phyloP scores from a whole-genome alignment of 2,329 filamentous ascomycete genomes.

The Sphaerulina populicola region DNA sequence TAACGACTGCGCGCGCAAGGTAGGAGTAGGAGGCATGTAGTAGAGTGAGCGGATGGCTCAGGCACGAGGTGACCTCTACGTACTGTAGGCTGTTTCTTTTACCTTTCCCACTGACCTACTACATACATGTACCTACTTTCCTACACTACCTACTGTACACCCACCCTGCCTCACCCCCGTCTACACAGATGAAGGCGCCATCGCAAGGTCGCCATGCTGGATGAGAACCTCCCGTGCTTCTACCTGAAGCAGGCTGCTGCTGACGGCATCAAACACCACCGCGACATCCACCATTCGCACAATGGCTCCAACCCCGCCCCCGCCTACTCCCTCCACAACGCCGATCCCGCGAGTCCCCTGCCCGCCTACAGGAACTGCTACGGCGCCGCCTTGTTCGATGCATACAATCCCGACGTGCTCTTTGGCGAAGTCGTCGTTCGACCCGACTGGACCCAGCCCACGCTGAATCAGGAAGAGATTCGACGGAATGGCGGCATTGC shows the following conservation, averaged over 20 bases:
- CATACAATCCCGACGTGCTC: slow-evolving; percentile 68
- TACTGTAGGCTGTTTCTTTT: no score
- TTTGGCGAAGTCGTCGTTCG: slow-evolving; percentile 79
- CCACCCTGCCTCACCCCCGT: no score
- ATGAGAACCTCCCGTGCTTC: slow-evolving; percentile 64
- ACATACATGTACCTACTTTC: no score
- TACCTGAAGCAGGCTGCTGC: slow-evolving; percentile 49
- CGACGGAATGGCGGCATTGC: slow-evolving; percentile 58
- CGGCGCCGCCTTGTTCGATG: slow-evolving; percentile 75
- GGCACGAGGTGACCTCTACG: no score
- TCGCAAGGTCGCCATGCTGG: slow-evolving; percentile 13
- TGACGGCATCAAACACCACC: slow-evolving; percentile 45
- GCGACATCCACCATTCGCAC: slow-evolving; percentile 52
- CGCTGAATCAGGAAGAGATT: slow-evolving; percentile 71
- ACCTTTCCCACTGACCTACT: no score
- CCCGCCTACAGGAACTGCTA: slow-evolving; percentile 72
- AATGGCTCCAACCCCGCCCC: slow-evolving; percentile 73
- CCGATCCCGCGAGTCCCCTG: slow-evolving; percentile 54
- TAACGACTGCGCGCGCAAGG: neutral
- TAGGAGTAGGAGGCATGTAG: no score
- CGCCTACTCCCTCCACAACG: slow-evolving; percentile 70
- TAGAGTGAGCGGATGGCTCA: no score
- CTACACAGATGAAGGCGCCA: no score
- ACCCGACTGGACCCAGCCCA: slow-evolving; percentile 78
- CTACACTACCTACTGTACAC: no score